Evolutionary conservation across 2,329 filamentous ascomycete genomes (phyloP), one percentile per base, ranked within the genome.

Genomic region (Pochonia chlamydosporia): DNA sequence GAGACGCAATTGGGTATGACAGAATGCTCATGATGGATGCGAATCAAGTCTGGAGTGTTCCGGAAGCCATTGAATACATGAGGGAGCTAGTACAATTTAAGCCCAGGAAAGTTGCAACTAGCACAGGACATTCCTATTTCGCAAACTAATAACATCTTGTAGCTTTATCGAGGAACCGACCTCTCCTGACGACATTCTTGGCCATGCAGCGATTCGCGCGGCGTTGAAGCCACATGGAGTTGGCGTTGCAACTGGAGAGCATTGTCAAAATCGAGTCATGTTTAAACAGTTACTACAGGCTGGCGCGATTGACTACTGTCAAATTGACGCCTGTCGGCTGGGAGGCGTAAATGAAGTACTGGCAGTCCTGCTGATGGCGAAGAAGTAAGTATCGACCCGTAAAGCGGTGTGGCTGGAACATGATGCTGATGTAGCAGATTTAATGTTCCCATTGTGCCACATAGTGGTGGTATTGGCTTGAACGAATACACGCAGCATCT

Each of bases 111-210:
- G n/a, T n/a, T n/a, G n/a, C n/a, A n/a, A n/a, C n/a, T n/a, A n/a
- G n/a, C n/a, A n/a, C n/a, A n/a, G n/a, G n/a, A n/a, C n/a, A n/a
- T n/a, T n/a, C n/a, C n/a, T n/a, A n/a, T n/a, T n/a, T n/a, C n/a
- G n/a, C n/a, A n/a, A n/a, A n/a, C n/a, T n/a, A n/a, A n/a, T n/a
- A n/a, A n/a, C n/a, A n/a, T n/a, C n/a, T n/a, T n/a, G n/a, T n/a
- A n/a, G n/a, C n/a, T 95, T 95, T 71, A 95, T 96, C 62, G 90
- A 95, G 71, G 90, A 96, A 75, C 90, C 90, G 2, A 96, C 90
- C 11, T 89, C 84, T 18, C 90, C 90, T 10, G 90, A 95, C 61
- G 90, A 96, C 64, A 83, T 95, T 49, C 82, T 93, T 46, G 90
- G 90, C 49, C 90, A 96, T 76, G 87, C 87, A 62, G 85, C 87